Evolutionary conservation across 768 basidiomycete genomes (phyloP).

Genomic region (Hericium coralloides): DNA sequence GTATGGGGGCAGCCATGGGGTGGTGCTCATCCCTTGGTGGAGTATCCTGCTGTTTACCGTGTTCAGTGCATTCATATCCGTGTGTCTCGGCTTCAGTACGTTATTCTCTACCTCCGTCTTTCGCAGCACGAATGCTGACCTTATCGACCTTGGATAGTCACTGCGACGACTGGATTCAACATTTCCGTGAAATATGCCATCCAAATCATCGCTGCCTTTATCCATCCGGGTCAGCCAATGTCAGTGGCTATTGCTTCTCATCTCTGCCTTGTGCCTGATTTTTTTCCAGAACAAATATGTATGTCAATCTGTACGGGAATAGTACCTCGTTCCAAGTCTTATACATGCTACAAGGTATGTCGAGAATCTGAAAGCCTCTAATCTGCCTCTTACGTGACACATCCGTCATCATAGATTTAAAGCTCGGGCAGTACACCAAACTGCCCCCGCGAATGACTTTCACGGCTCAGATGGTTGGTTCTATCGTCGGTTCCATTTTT

Average conservation of each 20-base stretch:
- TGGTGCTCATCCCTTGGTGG: slow-evolving; percentile 45
- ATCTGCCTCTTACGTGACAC: background rate
- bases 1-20: slow-evolving; percentile 23
- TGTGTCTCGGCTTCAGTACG: slow-evolving; percentile 29
- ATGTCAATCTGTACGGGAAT: slow-evolving; percentile 46
- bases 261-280: background rate
- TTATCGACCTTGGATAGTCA: slow-evolving; percentile 18
- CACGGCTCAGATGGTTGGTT: slow-evolving; percentile 38
- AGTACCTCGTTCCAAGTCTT: slow-evolving; percentile 45
- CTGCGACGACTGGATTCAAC: slow-evolving; percentile 33
- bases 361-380: background rate
- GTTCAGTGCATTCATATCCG: slow-evolving; percentile 30
- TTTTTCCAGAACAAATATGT: slow-evolving; percentile 39
- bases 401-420: slow-evolving; percentile 26
- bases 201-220: slow-evolving; percentile 41
- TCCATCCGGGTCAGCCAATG: slow-evolving; percentile 41
- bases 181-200: slow-evolving; percentile 42
- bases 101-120: background rate
- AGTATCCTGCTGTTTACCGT: slow-evolving; percentile 40
- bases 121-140: background rate
- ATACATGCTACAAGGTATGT: slow-evolving; percentile 37
- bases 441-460: slow-evolving; percentile 43
- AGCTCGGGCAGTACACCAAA: slow-evolving; percentile 48
- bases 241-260: slow-evolving; percentile 10
- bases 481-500: slow-evolving; percentile 42